Evolutionary conservation across 164 flowering plant genomes (phyloP), one percentile per base, ranked within the genome.

Genomic region (Sextonia rubra): DNA sequence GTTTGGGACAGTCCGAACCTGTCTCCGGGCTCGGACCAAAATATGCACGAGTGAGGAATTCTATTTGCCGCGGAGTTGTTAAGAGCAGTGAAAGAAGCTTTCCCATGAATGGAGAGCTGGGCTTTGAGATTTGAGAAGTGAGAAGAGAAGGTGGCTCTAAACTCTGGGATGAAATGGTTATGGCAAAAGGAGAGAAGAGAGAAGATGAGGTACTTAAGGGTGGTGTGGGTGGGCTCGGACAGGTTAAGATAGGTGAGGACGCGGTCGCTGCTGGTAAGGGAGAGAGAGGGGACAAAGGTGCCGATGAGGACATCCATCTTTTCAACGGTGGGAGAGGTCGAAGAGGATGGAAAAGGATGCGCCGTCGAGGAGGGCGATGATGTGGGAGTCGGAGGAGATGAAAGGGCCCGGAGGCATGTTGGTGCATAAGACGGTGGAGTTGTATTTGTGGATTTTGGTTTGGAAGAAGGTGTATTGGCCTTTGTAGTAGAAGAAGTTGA

Each of bases 381-480:
- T 87, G 3, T 37, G 58, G 0, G 89, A 69, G 76, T 81, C 47
- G 2, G 61, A 20, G 12, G 85, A 29, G 18, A 86, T 73, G 76
- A 81, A 77, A 0, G 84, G 84, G 3, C 88, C 86, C 0, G 85
- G 86, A 8, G 85, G 83, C 81, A 83, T 77, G 79, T 83, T 83
- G 69, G 86, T 26, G 15, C 81, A 48, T 74, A 82, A 80, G 52
- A 85, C 79, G 0, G 88, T 85, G 48, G 86, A 82, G 1, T 73
- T n/a, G 74, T 83, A 72, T 15, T 79, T 80, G 0, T 65, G n/a
- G 27, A 77, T 67, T 7, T 82, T 72, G 48, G 68, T 56, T 12
- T 17, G 12, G 73, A 83, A 84, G 84, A 79, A 85, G 8, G 67
- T 49, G 11, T 79, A 79, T 6, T n/a, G 60, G 22, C 88, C 88